Evolutionary conservation across 192 early-diverging fungal genomes (phyloP), one percentile per base, ranked within the genome.

Genomic region (Entomortierella lignicola): DNA sequence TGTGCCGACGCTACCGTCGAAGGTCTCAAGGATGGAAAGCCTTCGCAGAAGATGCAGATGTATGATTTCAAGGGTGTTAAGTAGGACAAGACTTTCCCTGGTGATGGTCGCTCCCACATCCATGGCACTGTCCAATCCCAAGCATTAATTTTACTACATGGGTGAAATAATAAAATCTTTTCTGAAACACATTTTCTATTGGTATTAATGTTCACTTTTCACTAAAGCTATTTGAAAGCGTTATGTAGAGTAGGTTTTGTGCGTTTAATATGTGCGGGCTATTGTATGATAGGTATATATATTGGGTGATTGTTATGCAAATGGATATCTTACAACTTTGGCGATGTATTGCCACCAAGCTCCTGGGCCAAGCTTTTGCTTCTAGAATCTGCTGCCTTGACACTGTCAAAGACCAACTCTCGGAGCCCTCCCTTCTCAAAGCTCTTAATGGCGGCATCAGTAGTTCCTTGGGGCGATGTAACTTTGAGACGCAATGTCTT

Each of bases 381-480:
- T 42, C 94, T 86, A 44, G 84, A 43, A 13, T 86, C 86, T n/a
- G 94, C 94, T 59, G 91, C 90, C 51, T 83, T 67, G 2, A 95
- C 92, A 55, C 83, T 85, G 34, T 86, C 72, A 11, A 77, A 63
- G 23, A 93, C 82, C 55, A 84, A 66, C 32, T 91, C 66, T 15
- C 89, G 71, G 18, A 92, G 64, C 18, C 85, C 81, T 8, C 75
- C 85, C 8, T 80, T 88, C 69, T 94, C 91, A 79, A 97, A 86
- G 6, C 85, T 82, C 69, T 93, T 89, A 60, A 98, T 86, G 11
- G 91, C 97, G 0, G 97, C 97, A 51, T 95, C 92, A 13, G 97
- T 98, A 30, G 97, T 97, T 18, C 97, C 97, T 43, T 96, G 92
- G 8, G 97, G 97, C 21, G 89, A 91, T 1, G 96, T 98, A 47